phyloP scores from a whole-genome alignment of 2,329 filamentous ascomycete genomes.

The Aciculosporium take region DNA sequence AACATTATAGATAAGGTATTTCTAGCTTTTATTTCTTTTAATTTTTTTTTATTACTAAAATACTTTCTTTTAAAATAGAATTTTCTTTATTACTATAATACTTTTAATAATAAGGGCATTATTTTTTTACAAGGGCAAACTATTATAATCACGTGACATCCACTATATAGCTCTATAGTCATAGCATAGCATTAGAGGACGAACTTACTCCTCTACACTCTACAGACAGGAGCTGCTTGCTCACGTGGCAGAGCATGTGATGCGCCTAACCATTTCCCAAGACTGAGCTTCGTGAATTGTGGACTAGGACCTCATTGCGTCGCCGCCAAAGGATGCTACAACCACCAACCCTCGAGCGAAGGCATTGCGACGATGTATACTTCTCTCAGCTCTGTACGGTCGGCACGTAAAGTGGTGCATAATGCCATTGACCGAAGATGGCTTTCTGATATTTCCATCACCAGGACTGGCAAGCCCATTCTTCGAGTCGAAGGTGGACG shows the following conservation, averaged over 20 bases:
- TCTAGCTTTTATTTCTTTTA: too few species aligned
- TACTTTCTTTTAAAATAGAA: too few species aligned
- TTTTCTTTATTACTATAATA: too few species aligned
- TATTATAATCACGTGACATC: too few species aligned
- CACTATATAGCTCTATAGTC: too few species aligned
- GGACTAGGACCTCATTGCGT: background rate
- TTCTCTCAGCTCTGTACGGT: slow-evolving; percentile 42
- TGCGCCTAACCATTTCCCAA: background rate
- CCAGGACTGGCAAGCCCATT: slow-evolving; percentile 90
- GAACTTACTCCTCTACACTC: too few species aligned
- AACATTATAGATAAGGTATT: too few species aligned
- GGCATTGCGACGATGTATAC: slow-evolving; percentile 34
- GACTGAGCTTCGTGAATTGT: background rate
- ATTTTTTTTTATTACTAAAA: too few species aligned
- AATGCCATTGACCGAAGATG: slow-evolving; percentile 36
- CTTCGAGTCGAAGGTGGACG: slow-evolving; percentile 79
- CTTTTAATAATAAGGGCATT: too few species aligned
- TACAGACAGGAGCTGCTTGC: too few species aligned
- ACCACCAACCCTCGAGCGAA: background rate
- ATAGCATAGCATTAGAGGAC: too few species aligned
- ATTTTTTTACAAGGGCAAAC: too few species aligned
- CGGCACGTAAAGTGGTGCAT: slow-evolving; percentile 32
- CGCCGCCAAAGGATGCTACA: background rate
- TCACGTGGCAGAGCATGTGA: background rate
- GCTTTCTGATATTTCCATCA: slow-evolving; percentile 78